These are phyloP conservation scores for Stachybotrys chlorohalonatus DNA, from an alignment of 2,329 filamentous ascomycete species.

Conservation along the genomic window DNA sequence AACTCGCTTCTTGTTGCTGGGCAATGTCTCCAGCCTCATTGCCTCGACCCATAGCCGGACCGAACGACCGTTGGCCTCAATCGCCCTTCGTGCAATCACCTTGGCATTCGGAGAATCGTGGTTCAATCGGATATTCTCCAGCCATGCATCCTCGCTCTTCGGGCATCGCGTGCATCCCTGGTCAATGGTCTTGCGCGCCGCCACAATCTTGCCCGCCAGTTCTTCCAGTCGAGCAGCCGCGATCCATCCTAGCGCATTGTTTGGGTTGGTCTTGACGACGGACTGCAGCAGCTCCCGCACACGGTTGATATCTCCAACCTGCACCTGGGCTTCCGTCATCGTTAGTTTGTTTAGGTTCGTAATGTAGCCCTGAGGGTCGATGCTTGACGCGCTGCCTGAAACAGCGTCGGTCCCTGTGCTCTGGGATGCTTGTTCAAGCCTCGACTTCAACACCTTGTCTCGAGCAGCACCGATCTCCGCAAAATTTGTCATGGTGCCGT, in stretches of 20 bases:
- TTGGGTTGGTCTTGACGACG: slow-evolving; percentile 93
- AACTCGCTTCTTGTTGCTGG: slow-evolving; percentile 83
- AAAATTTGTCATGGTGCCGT: slow-evolving; percentile 96
- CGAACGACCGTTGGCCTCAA: slow-evolving; percentile 82
- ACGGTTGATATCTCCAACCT: slow-evolving; percentile 91
- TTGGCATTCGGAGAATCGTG: slow-evolving; percentile 81
- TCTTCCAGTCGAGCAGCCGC: slow-evolving; percentile 89
- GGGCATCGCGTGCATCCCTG: slow-evolving; percentile 86
- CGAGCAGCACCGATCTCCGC: slow-evolving; percentile 93
- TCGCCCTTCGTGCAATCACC: slow-evolving; percentile 86
- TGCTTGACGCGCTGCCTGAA: slow-evolving; percentile 75
- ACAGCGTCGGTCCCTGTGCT: slow-evolving; percentile 55
- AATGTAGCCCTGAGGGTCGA: slow-evolving; percentile 92
- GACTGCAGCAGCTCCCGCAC: slow-evolving; percentile 89
- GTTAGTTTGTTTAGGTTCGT: slow-evolving; percentile 82
- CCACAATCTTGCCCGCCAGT: slow-evolving; percentile 81
- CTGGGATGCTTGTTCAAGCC: slow-evolving; percentile 79
- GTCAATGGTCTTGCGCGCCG: slow-evolving; percentile 79
- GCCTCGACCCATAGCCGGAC: slow-evolving; percentile 91
- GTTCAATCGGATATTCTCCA: slow-evolving; percentile 91
- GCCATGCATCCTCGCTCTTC: slow-evolving; percentile 89
- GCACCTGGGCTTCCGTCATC: slow-evolving; percentile 67
- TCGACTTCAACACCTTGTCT: slow-evolving; percentile 92
- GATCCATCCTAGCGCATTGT: slow-evolving; percentile 92
- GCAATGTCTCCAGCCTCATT: slow-evolving; percentile 80